phyloP scores from a whole-genome alignment of 2,329 filamentous ascomycete species.

The Pseudogymnoascus sp. region DNA sequence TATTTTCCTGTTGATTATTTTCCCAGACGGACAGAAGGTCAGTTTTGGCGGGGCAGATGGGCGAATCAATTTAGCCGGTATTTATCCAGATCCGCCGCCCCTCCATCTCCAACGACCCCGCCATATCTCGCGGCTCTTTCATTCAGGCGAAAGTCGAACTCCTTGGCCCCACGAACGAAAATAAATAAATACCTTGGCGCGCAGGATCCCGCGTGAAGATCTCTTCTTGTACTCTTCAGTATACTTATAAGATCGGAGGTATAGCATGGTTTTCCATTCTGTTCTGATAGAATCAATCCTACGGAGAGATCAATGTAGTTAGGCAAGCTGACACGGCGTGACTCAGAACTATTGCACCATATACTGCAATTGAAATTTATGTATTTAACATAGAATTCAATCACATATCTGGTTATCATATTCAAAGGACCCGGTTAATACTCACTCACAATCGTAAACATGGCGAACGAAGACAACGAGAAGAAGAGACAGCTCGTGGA shows the following conservation, averaged over 20 bases:
- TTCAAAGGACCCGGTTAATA: not conserved
- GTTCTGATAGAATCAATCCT: not conserved
- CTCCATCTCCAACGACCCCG: conserved; percentile 5
- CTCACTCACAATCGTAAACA: not conserved
- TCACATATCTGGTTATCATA: not conserved
- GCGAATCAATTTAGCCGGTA: not conserved
- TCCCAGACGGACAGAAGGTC: not conserved
- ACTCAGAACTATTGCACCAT: not conserved
- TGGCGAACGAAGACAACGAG: not conserved
- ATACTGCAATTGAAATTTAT: not conserved
- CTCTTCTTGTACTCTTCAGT: not conserved
- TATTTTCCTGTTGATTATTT: not conserved
- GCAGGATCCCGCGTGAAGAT: not conserved
- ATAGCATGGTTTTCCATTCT: too few relatives aligned
- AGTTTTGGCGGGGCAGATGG: conserved; percentile 3
- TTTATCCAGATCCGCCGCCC: conserved; percentile 8
- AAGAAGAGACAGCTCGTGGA: conserved; percentile 1
- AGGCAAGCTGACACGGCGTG: conserved; percentile 2
- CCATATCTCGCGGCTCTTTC: conserved; percentile 6
- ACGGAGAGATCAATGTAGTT: not conserved
- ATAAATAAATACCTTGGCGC: not conserved
- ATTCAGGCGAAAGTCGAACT: conserved; percentile 2
- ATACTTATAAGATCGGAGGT: not conserved
- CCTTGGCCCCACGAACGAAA: not conserved
- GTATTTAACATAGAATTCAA: not conserved